Evolutionary conservation across 306 rosid genomes (phyloP).

Genomic region (Quercus ilex): DNA sequence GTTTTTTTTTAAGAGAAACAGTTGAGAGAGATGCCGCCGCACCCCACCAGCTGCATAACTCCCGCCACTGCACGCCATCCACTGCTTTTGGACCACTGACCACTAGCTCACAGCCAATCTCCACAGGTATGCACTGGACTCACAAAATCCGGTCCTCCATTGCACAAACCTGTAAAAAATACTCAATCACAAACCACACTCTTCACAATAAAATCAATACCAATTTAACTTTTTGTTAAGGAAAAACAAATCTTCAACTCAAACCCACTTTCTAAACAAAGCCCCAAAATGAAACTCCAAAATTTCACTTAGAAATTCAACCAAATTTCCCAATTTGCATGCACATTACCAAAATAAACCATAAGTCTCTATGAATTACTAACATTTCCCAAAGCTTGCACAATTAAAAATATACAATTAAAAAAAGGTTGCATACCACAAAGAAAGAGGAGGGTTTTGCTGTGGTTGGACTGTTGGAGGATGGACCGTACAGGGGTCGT

Average conservation of each 20-base stretch:
- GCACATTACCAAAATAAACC: not conserved
- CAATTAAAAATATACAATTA: not conserved
- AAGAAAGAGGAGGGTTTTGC: slow-evolving; percentile 31
- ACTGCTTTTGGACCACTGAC: too few species aligned
- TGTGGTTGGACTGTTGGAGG: slow-evolving; percentile 40
- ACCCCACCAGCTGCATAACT: too few species aligned
- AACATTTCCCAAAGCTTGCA: not conserved
- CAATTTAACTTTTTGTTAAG: not conserved
- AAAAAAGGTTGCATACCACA: slow-evolving; percentile 25
- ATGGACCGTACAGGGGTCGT: slow-evolving; percentile 41
- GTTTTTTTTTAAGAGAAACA: too few species aligned
- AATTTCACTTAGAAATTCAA: not conserved
- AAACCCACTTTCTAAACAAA: not conserved
- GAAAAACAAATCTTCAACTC: not conserved
- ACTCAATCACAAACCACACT: not conserved
- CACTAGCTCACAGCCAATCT: slow-evolving; percentile 47
- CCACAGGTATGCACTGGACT: slow-evolving; percentile 37
- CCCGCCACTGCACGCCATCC: too few species aligned
- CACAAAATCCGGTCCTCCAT: slow-evolving; percentile 21
- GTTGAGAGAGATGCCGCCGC: too few species aligned
- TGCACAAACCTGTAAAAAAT: slow-evolving; percentile 36
- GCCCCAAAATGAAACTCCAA: not conserved
- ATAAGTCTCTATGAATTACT: not conserved
- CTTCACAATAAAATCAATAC: not conserved
- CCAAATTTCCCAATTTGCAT: not conserved